phyloP scores from a whole-genome alignment of 2,329 filamentous ascomycete genomes.

The Corynespora cassiicola region DNA sequence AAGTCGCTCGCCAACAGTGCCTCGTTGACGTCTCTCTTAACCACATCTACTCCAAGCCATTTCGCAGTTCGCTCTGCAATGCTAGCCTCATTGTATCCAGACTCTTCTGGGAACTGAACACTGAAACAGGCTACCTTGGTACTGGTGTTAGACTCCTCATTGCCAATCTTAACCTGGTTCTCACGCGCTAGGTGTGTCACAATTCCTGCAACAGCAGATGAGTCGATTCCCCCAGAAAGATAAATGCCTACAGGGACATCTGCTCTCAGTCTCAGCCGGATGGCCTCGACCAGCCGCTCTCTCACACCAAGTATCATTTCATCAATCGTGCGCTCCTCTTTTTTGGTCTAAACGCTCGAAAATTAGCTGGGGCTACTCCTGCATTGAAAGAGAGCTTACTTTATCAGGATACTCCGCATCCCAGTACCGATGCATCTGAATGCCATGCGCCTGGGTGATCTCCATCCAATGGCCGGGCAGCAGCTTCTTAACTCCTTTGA shows the following conservation, averaged over 20 bases:
- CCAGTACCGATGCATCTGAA: conserved; percentile 57
- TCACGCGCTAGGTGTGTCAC: conserved; percentile 58
- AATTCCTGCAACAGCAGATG: conserved; percentile 63
- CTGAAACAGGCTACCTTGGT: conserved; percentile 56
- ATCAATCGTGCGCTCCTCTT: conserved; percentile 52
- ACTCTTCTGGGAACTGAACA: conserved; percentile 59
- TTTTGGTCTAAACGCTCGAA: conserved; percentile 43
- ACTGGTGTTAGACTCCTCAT: conserved; percentile 36
- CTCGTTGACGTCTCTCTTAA: conserved; percentile 53
- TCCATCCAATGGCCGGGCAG: conserved; percentile 44
- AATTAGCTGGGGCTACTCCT: too few relatives aligned
- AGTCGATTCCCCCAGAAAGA: conserved; percentile 64
- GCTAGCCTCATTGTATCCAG: conserved; percentile 58
- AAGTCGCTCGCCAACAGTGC: conserved; percentile 49
- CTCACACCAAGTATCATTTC: conserved; percentile 60
- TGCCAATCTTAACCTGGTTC: conserved; percentile 56
- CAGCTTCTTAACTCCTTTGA: conserved; percentile 56
- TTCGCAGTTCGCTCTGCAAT: conserved; percentile 56
- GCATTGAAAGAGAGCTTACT: background rate
- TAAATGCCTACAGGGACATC: conserved; percentile 66
- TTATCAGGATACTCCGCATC: conserved; percentile 60
- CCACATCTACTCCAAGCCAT: conserved; percentile 53
- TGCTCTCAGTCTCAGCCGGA: conserved; percentile 59
- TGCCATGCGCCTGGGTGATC: too few relatives aligned
- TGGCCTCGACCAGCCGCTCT: conserved; percentile 57